Evolutionary conservation across 306 rosid species (phyloP).

Genomic region (Inga leiocalycina): DNA sequence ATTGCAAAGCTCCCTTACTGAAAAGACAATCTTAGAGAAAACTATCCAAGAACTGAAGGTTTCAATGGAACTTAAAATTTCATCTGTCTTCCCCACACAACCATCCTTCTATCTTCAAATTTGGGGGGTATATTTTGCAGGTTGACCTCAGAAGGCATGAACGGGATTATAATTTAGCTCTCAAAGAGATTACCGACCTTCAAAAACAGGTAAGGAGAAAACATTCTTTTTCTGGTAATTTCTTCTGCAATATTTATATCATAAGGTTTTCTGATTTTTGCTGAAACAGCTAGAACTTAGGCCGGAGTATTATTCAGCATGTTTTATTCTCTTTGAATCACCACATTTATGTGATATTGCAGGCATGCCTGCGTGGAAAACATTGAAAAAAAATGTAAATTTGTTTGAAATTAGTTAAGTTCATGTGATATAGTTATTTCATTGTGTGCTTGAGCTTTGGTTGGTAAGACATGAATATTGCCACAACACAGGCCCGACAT

Average conservation of each 20-base stretch:
- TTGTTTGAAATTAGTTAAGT: neutral
- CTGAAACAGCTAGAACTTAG: conserved; percentile 3
- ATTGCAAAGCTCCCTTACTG: conserved; percentile 65
- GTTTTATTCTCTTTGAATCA: neutral
- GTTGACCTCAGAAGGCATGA: conserved; percentile 78
- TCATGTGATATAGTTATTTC: neutral
- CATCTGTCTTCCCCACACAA: neutral
- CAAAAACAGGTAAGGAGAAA: conserved; percentile 70
- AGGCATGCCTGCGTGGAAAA: conserved; percentile 4
- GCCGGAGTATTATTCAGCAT: neutral
- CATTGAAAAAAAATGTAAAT: neutral
- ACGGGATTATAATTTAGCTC: conserved; percentile 70
- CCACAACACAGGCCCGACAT: neutral
- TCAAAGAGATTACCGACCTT: conserved; percentile 78
- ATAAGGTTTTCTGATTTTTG: conserved; percentile 9
- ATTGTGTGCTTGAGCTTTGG: neutral
- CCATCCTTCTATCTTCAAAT: neutral
- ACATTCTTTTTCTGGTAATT: neutral
- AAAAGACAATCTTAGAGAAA: conserved; percentile 70
- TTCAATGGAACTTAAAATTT: conserved; percentile 6
- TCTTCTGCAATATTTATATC: conserved; percentile 10
- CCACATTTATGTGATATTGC: neutral
- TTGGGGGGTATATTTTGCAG: conserved; percentile 44
- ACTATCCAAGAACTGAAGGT: conserved; percentile 81
- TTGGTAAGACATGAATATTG: neutral